A percentile compares a stretch with the other conserved stretches of the same genome.
Evolutionary conservation across 1,284 basidiomycete species (phyloP).

Genomic region (Irpex sp.): DNA sequence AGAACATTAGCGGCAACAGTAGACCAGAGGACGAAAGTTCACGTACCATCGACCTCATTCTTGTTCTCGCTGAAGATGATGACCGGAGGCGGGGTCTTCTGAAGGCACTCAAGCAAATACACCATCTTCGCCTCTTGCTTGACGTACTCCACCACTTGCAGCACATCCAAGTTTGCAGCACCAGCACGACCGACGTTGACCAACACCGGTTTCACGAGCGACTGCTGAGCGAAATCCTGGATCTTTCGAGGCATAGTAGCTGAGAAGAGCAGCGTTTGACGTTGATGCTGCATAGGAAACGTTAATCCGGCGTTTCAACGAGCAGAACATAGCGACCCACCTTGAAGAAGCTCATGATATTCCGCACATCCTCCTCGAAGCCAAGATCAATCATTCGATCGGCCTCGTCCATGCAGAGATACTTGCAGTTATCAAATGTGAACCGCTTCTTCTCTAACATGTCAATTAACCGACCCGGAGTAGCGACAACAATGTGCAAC

Average conservation of each 20-base stretch:
- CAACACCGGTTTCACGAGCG: conserved; percentile 87
- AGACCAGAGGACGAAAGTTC: background rate
- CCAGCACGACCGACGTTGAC: conserved; percentile 98
- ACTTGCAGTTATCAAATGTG: conserved; percentile 90
- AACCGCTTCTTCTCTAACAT: conserved; percentile 95
- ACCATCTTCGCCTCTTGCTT: conserved; percentile 99
- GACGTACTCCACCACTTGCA: conserved; percentile 98
- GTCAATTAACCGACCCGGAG: conserved; percentile 93
- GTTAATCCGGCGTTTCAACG: background rate
- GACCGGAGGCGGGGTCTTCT: conserved; percentile 97
- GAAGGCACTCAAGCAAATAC: conserved; percentile 93
- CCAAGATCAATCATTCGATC: conserved; percentile 99
- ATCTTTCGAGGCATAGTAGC: conserved; percentile 99
- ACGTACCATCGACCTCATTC: conserved; percentile 94
- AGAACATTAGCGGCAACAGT: conserved; percentile 2
- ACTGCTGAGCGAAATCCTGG: conserved; percentile 97
- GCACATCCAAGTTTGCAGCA: conserved; percentile 94
- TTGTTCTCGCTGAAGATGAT: conserved; percentile 99
- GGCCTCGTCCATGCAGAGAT: conserved; percentile 97
- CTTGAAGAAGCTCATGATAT: conserved; percentile 98
- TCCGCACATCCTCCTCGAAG: conserved; percentile 97
- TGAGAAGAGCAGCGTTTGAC: conserved; percentile 96
- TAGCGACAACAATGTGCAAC: conserved; percentile 95
- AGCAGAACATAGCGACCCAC: conserved; percentile 35
- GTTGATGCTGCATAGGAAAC: conserved; percentile 66